A percentile compares a stretch with the other conserved stretches of the same genome.
Conservation (phyloP, 2,329 filamentous ascomycete genomes). For the Reticulascus tulasneorum region DNA sequence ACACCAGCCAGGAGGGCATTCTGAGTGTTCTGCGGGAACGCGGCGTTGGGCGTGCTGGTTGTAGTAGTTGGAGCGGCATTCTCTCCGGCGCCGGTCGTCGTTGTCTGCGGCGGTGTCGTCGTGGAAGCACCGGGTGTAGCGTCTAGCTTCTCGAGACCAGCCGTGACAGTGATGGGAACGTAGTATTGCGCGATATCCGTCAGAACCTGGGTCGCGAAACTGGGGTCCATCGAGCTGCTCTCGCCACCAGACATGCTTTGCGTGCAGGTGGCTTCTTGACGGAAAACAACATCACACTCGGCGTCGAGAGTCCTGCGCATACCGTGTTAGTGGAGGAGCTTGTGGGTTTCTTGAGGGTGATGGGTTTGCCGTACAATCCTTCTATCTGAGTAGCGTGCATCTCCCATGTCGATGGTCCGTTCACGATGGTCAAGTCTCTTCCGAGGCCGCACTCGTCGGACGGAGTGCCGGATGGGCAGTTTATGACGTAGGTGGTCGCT, state of each 20-base stretch:
- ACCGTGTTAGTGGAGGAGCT: too few relatives aligned
- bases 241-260: constrained; percentile 2
- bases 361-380: background rate
- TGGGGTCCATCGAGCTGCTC: constrained; percentile 1
- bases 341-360: background rate
- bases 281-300: constrained; percentile 20
- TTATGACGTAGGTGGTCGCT: constrained; percentile 26
- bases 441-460: constrained; percentile 21
- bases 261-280: constrained; percentile 20
- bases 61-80: constrained; percentile 11
- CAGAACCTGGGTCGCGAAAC: too few relatives aligned
- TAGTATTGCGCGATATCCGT: constrained; percentile 18
- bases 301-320: background rate
- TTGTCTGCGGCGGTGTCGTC: constrained; percentile 13
- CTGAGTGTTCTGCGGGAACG: constrained; percentile 26
- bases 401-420: constrained; percentile 23
- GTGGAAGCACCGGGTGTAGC: constrained; percentile 2
- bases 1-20: constrained; percentile 31
- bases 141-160: constrained; percentile 31
- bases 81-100: background rate
- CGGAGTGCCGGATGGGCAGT: constrained; percentile 17
- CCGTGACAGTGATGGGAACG: constrained; percentile 31
- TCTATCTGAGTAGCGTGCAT: constrained; percentile 12
- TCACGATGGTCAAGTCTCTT: constrained; percentile 19
- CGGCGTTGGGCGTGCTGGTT: constrained; percentile 22